These are phyloP conservation scores for Punica granatum DNA, from an alignment of 345 rosid species.

Conservation along the genomic window DNA sequence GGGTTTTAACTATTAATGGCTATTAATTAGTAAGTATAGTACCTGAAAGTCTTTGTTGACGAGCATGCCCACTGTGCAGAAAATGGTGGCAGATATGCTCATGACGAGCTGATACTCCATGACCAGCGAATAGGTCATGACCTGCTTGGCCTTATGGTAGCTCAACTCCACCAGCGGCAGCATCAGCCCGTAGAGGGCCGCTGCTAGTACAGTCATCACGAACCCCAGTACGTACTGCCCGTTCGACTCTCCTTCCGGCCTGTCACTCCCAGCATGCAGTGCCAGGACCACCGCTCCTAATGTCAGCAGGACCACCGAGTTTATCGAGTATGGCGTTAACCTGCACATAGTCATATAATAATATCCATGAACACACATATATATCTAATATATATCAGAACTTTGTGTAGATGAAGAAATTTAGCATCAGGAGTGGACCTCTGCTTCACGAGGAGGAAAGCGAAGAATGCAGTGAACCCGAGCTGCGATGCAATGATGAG, in stretches of 20 bases:
- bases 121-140: slow-evolving; percentile 50
- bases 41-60: no score
- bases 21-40: no score
- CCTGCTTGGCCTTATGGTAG: slow-evolving; percentile 58
- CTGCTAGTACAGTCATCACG: slow-evolving; percentile 51
- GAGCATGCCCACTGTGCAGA: no score
- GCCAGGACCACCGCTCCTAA: slow-evolving; percentile 65
- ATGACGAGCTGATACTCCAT: slow-evolving; percentile 61
- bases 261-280: slow-evolving; percentile 40
- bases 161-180: slow-evolving; percentile 62
- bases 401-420: background rate
- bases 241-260: slow-evolving; percentile 27
- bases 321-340: slow-evolving; percentile 55
- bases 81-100: slow-evolving; percentile 45
- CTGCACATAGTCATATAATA: background rate
- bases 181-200: slow-evolving; percentile 48
- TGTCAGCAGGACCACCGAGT: slow-evolving; percentile 56
- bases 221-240: slow-evolving; percentile 46
- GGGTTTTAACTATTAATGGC: no score
- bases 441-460: slow-evolving; percentile 60
- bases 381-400: no score
- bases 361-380: no score
- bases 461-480: slow-evolving; percentile 65
- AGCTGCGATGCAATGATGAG: slow-evolving; percentile 63
- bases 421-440: slow-evolving; percentile 3